These are phyloP conservation scores for Silybum marianum DNA, from an alignment of 129 eudicot genomes.

Conservation along the genomic window DNA sequence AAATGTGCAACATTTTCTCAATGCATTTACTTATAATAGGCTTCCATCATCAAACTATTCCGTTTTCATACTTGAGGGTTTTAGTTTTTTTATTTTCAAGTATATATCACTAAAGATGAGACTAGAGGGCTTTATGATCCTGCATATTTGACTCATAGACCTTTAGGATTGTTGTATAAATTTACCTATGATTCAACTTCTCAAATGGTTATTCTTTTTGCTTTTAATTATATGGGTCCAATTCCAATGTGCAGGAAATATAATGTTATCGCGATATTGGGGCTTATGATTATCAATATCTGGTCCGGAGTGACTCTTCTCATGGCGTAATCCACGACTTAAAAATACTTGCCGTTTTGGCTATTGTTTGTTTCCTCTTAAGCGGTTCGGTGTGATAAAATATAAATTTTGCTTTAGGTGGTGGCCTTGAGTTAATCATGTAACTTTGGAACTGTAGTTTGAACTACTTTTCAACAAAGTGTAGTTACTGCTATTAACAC, in stretches of 20 bases:
- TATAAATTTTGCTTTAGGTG: background rate
- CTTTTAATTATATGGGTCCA: background rate
- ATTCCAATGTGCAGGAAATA: conserved; percentile 55
- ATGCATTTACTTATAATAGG: background rate
- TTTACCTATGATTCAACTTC: background rate
- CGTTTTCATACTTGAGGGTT: background rate
- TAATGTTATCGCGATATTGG: conserved; percentile 46
- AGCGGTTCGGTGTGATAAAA: background rate
- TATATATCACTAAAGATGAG: too few relatives aligned
- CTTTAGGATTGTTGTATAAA: background rate
- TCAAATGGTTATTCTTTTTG: background rate
- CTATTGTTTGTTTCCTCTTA: conserved; percentile 4
- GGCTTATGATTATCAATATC: conserved; percentile 53
- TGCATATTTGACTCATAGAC: background rate
- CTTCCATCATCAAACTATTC: background rate
- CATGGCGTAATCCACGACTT: conserved; percentile 16
- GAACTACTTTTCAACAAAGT: background rate
- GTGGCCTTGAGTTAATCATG: background rate
- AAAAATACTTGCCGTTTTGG: background rate
- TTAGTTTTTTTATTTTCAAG: too few relatives aligned
- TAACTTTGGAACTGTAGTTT: background rate
- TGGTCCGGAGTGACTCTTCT: conserved; percentile 51
- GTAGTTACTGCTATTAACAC: background rate
- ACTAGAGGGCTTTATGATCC: background rate
- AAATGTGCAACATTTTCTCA: background rate